A percentile compares a stretch with the other conserved stretches of the same genome.
phyloP scores from a whole-genome alignment of 441 rosid species.

The Syzygium syzygioides region DNA sequence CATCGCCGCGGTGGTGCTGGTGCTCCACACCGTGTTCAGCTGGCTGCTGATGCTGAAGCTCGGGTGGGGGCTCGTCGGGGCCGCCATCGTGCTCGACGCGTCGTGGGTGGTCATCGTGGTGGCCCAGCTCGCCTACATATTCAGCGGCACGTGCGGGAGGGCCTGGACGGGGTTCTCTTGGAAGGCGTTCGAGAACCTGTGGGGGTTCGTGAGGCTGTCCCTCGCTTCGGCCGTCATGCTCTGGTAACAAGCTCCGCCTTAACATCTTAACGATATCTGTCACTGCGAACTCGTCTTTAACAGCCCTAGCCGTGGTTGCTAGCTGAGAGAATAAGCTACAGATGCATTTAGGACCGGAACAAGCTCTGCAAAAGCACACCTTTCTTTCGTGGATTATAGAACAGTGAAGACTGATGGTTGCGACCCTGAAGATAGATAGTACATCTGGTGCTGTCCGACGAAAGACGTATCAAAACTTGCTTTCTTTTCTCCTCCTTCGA shows the following conservation, averaged over 20 bases:
- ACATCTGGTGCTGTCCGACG: too few relatives aligned
- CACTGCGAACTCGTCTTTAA: not conserved
- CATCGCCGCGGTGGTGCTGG: constrained; percentile 32
- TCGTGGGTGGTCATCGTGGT: constrained; percentile 44
- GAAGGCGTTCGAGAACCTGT: constrained; percentile 39
- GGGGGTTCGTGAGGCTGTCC: constrained; percentile 44
- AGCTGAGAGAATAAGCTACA: not conserved
- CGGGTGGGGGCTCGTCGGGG: constrained; percentile 39
- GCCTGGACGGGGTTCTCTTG: constrained; percentile 45
- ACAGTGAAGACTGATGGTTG: not conserved
- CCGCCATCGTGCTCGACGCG: constrained; percentile 38
- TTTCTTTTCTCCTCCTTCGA: not conserved
- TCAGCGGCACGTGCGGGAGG: constrained; percentile 37
- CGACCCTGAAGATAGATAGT: not conserved
- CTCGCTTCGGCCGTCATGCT: constrained; percentile 59
- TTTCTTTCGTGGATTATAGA: not conserved
- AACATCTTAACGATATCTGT: not conserved
- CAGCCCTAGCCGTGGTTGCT: not conserved
- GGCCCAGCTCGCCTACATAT: constrained; percentile 34
- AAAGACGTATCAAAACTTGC: not conserved
- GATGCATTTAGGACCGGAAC: not conserved
- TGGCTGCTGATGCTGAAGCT: constrained; percentile 32
- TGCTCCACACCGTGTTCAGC: constrained; percentile 26
- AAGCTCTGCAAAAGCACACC: not conserved
- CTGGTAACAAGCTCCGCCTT: constrained; percentile 22